Conservation (phyloP, 2,329 filamentous ascomycete species). For the Ceratocystis diversiconidia region DNA sequence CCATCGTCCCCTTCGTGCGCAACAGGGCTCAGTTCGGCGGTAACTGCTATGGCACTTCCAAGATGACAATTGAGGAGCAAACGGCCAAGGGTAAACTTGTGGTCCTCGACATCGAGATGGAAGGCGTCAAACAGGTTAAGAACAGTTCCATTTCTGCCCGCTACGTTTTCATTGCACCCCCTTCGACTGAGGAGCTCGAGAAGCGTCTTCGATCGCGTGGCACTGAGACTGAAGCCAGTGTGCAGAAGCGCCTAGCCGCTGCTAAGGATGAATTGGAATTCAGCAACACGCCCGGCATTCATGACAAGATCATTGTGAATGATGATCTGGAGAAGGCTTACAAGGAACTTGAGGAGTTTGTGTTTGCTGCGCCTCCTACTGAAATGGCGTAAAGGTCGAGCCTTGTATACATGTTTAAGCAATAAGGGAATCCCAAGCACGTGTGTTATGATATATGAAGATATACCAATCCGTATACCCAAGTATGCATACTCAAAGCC, state of each 20-base stretch:
- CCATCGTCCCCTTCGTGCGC: no score
- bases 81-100: slow-evolving; percentile 57
- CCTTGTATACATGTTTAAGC: not conserved
- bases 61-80: slow-evolving; percentile 64
- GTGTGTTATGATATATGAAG: not conserved
- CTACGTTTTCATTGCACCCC: slow-evolving; percentile 76
- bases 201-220: slow-evolving; percentile 56
- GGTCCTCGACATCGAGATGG: slow-evolving; percentile 93
- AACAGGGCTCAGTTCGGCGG: slow-evolving; percentile 62
- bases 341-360: slow-evolving; percentile 36
- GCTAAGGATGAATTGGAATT: slow-evolving; percentile 63
- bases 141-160: slow-evolving; percentile 57
- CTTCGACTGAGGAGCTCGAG: slow-evolving; percentile 60
- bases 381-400: slow-evolving; percentile 3
- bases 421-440: not conserved
- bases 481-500: not conserved
- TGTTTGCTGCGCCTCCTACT: slow-evolving; percentile 27
- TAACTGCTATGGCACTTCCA: slow-evolving; percentile 77
- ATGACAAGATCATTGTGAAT: slow-evolving; percentile 29
- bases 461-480: not conserved
- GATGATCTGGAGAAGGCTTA: slow-evolving; percentile 37
- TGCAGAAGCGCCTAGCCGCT: slow-evolving; percentile 55
- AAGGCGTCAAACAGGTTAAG: slow-evolving; percentile 90
- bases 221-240: slow-evolving; percentile 61
- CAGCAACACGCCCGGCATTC: slow-evolving; percentile 47